Percentiles rank a stretch among this genome's conserved stretches.
Conservation (phyloP, 345 rosid genomes). For the Cardamine chenopodiifolia region DNA sequence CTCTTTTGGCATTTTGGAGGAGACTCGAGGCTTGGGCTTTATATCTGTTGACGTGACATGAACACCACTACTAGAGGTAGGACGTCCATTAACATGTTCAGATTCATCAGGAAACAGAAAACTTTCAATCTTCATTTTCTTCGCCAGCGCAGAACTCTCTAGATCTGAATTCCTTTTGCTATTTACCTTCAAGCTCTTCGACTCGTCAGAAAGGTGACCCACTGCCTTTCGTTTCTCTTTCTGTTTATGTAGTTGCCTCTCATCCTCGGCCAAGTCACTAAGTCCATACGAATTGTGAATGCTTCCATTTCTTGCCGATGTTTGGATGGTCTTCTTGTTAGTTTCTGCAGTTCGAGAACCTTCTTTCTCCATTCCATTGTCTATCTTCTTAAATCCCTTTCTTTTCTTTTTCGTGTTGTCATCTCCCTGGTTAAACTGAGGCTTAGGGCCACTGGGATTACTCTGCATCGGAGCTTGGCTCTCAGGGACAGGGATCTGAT, state of each 20-base stretch:
- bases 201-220: conserved; percentile 55
- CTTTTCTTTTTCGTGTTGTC: conserved; percentile 53
- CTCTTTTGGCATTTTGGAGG: conserved; percentile 53
- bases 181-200: conserved; percentile 58
- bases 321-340: conserved; percentile 51
- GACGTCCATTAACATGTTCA: conserved; percentile 55
- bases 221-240: conserved; percentile 62
- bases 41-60: conserved; percentile 47
- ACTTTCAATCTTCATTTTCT: conserved; percentile 66
- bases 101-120: conserved; percentile 49
- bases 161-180: conserved; percentile 59
- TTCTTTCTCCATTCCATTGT: conserved; percentile 47
- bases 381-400: conserved; percentile 52
- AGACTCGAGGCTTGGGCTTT: conserved; percentile 45
- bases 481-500: conserved; percentile 49
- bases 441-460: conserved; percentile 42
- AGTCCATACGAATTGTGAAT: conserved; percentile 50
- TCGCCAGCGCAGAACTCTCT: conserved; percentile 53
- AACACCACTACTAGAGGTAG: conserved; percentile 55
- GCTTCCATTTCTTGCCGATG: conserved; percentile 47
- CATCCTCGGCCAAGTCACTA: conserved; percentile 45
- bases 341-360: conserved; percentile 51
- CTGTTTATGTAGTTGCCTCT: conserved; percentile 54
- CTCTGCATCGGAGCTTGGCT: conserved; percentile 49
- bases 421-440: conserved; percentile 35